Base-by-base conservation (phyloP, 2,329 filamentous ascomycete genomes). In the Thelonectria rubi region DNA sequence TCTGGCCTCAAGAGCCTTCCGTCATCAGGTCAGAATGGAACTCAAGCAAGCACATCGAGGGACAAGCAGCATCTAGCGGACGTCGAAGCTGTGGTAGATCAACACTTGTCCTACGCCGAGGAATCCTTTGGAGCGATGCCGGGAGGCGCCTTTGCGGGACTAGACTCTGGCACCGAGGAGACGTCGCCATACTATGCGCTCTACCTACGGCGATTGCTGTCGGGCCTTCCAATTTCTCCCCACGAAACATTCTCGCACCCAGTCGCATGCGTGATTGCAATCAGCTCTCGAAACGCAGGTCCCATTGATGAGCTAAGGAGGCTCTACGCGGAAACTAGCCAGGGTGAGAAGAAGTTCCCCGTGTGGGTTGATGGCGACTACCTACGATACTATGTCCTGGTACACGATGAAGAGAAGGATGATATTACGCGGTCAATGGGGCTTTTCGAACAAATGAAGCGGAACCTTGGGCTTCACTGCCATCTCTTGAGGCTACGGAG, bases 381-480 rank as follows among this genome's bases (percentile, higher is more conserved):
- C 75, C 81, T 99, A 65, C 87, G 95, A 65, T 99, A 99, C 77
- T 99, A 99, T 77, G 92, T 99, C 15, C 82, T 99, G 43, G 90
- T 99, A 17, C 95, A 99, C 72, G 95, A 99, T 70, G 96, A 99
- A 78, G 95, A 99, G 74, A 88, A 88, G 63, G 94, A 97, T 73
- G 94, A 99, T 74, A 97, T 98, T 63, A 87, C 88, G 39, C 91
- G 93, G 77, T 97, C 94, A 12, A 94, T 94, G 76, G 87, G 88
- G 17, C 82, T 98, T 26, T 99, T 97, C 76, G 95, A 99, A 70
- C 93, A 97, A 76, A 99, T 99, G 96, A 99, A 98, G 78, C 88
- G 95, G n/a, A 93, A 97, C 78, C 92, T 99, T 66, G 95, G 95
- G 2, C 81, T 98, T 49, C 94, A 99, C 77, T 99, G 95, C 74